Evolutionary conservation across 768 basidiomycete genomes (phyloP), one percentile per base, ranked within the genome.

Genomic region (Coprinopsis cinerea): DNA sequence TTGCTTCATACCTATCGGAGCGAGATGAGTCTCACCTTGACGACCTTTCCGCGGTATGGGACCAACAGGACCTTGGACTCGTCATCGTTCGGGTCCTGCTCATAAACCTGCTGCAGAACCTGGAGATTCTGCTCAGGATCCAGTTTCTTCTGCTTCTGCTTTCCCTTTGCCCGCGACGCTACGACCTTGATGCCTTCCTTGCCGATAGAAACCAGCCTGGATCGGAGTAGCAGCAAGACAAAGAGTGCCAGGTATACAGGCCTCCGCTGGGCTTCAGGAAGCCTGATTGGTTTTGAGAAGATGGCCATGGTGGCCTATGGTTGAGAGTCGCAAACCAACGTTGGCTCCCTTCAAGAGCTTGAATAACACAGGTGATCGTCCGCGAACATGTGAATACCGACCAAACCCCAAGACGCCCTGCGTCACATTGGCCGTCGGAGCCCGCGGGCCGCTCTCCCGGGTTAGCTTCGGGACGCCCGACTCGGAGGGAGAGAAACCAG

Each of bases 71-170:
- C 79, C 60, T 80, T 80, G 15, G 73, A 73, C 14, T 54, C 56
- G 5, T 25, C 22, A 2, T 83, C 85, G 55, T 79, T 76, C 2
- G 70, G 60, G 48, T 78, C 74, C 25, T 78, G 72, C 15, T 77
- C 64, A 59, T 88, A 91, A 23, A 89, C 68, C 56, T 80, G 73
- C 62, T 83, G 79, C 40, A 85, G 57, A 17, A 79, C 74, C 39
- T 68, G 61, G 6, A 65, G 61, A 7, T 80, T 63, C 34, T 80
- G 75, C 35, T 74, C 67, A 23, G 66, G 56, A 4, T 67, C 64
- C 18, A 71, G 49, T 18, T 60, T 64, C 32, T 55, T 53, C 37
- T 48, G 52, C 27, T 57, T 56, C 13, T 49, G 53, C 24, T 62
- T 57, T 15, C 55, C 53, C 32, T 57, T 47, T 1, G 47, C 43